These are phyloP conservation scores for Gnaphalium uliginosum DNA, from an alignment of 129 eudicot species.

Conservation along the genomic window DNA sequence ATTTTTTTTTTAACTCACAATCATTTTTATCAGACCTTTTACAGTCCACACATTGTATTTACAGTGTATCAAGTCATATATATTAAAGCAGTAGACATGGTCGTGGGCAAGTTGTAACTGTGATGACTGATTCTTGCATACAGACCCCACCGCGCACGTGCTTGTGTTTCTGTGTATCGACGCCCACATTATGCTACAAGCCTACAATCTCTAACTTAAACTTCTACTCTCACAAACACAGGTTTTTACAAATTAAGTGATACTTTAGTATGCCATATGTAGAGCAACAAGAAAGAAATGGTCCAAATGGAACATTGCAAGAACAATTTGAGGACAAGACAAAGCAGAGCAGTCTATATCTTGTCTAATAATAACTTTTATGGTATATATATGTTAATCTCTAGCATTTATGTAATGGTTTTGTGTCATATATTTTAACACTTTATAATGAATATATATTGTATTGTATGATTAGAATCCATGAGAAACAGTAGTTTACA, in stretches of 20 bases:
- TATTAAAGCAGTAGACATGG: constrained; percentile 20
- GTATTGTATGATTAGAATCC: constrained; percentile 8
- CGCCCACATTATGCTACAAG: constrained; percentile 13
- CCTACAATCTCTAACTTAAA: constrained; percentile 3
- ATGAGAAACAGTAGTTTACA: constrained; percentile 29
- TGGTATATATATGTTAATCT: constrained; percentile 13
- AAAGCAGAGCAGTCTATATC: constrained; percentile 55
- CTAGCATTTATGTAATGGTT: neutral
- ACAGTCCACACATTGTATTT: constrained; percentile 32
- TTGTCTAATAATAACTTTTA: constrained; percentile 52
- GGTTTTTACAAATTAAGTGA: constrained; percentile 18
- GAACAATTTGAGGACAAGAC: constrained; percentile 63
- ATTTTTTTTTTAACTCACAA: constrained; percentile 33
- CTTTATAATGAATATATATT: neutral
- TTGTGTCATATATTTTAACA: neutral
- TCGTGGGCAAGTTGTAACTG: constrained; percentile 5
- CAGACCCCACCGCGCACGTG: constrained; percentile 2
- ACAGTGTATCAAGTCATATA: neutral
- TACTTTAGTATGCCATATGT: constrained; percentile 25
- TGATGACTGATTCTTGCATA: constrained; percentile 10
- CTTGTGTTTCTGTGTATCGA: constrained; percentile 12
- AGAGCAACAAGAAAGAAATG: constrained; percentile 29
- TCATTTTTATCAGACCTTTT: constrained; percentile 47
- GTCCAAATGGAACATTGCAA: constrained; percentile 29
- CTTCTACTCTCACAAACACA: constrained; percentile 15